phyloP scores from a whole-genome alignment of 2,329 filamentous ascomycete species.

The Aspergillus nomiae region DNA sequence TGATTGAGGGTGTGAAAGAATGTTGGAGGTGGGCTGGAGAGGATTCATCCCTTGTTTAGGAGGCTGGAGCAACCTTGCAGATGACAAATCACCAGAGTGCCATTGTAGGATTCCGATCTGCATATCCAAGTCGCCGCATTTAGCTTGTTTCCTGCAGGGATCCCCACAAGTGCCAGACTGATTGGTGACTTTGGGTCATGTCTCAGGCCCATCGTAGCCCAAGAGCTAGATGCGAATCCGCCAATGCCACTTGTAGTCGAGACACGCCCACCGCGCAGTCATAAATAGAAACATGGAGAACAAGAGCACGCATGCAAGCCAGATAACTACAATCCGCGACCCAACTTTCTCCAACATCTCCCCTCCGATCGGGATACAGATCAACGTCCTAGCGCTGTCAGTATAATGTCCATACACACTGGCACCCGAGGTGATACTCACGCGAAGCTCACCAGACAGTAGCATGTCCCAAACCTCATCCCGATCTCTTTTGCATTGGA shows the following conservation, averaged over 20 bases:
- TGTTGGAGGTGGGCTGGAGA: too few relatives aligned
- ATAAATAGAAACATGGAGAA: conserved; percentile 37
- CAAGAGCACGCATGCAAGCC: conserved; percentile 47
- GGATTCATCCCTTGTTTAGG: neutral
- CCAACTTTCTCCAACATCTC: conserved; percentile 53
- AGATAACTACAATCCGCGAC: conserved; percentile 47
- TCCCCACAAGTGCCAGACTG: neutral
- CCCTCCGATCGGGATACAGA: conserved; percentile 52
- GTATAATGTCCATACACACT: neutral
- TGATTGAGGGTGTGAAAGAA: too few relatives aligned
- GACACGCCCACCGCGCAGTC: conserved; percentile 42
- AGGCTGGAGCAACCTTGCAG: neutral
- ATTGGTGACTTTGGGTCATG: too few relatives aligned
- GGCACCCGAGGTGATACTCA: conserved; percentile 19
- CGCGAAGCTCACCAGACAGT: conserved; percentile 52
- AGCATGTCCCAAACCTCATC: conserved; percentile 51
- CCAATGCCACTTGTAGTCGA: conserved; percentile 43
- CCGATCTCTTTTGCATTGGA: conserved; percentile 52
- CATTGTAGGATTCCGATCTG: neutral
- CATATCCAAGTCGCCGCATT: neutral
- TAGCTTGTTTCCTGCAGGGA: neutral
- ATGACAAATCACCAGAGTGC: neutral
- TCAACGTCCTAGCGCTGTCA: conserved; percentile 35
- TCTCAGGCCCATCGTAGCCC: neutral
- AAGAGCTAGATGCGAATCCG: conserved; percentile 33